Percentiles rank a stretch among this genome's conserved stretches.
Evolutionary conservation across 441 rosid species (phyloP).

Genomic region (Pelargonium australe): DNA sequence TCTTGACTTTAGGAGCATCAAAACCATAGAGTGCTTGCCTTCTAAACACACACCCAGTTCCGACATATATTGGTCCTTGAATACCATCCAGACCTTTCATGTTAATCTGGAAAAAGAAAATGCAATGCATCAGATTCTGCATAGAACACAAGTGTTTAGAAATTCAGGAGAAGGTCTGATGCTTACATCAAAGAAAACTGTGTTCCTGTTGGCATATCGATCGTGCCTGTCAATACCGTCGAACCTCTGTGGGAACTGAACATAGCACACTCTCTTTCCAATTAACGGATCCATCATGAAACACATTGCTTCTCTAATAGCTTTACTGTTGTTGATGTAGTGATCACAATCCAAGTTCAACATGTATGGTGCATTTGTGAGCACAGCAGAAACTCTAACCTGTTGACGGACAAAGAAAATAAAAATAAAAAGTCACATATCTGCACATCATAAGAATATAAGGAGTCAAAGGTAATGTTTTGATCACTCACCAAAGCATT

Average conservation of each 20-base stretch:
- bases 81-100: slow-evolving; percentile 75
- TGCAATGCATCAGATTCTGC: slow-evolving; percentile 6
- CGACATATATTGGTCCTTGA: slow-evolving; percentile 66
- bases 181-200: slow-evolving; percentile 59
- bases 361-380: slow-evolving; percentile 61
- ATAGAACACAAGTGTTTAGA: background rate
- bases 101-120: slow-evolving; percentile 39
- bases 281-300: slow-evolving; percentile 70
- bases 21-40: slow-evolving; percentile 57
- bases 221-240: slow-evolving; percentile 55
- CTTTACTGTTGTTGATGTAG: slow-evolving; percentile 66
- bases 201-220: slow-evolving; percentile 52
- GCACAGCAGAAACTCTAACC: slow-evolving; percentile 70
- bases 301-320: slow-evolving; percentile 69
- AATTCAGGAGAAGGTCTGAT: slow-evolving; percentile 3
- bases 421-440: background rate
- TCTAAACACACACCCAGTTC: slow-evolving; percentile 60
- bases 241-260: slow-evolving; percentile 64
- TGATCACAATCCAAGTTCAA: slow-evolving; percentile 66
- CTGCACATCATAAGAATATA: background rate
- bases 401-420: slow-evolving; percentile 13
- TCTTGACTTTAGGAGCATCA: slow-evolving; percentile 56
- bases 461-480: background rate
- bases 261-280: slow-evolving; percentile 53
- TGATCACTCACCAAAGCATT: slow-evolving; percentile 41